Evolutionary conservation across 2,329 filamentous ascomycete genomes (phyloP), one percentile per base, ranked within the genome.

Genomic region (Pseudogymnoascus sp.): DNA sequence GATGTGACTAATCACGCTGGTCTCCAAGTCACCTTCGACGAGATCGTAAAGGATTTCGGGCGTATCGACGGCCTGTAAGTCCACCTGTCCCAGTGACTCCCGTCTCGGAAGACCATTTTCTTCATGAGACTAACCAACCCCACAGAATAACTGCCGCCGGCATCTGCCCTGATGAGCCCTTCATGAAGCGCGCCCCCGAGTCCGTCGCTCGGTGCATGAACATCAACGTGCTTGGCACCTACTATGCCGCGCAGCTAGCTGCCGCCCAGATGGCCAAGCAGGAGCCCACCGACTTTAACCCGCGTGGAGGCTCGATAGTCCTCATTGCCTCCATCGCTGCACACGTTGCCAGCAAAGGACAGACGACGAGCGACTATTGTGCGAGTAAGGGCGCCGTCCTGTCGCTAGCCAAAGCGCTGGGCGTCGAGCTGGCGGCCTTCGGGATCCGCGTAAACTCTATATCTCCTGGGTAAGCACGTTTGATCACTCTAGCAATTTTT

Each of bases 371-470:
- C 62, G 73, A 73, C 17, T 82, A 82, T 67, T 78, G 76, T 62
- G 76, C 78, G 2, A 77, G 74, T 44, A 82, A 82, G 66, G 77
- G 76, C 9, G 80, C 78, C 0, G 78, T 80, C 6, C 71, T 77
- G 9, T 72, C 76, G 44, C 71, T 83, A 50, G 81, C 79, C 7
- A 78, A 76, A 37, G 67, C 66, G 13, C 67, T 77, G 1, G 74
- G 72, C 2, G 71, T 73, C 3, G 75, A 77, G 66, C 69, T 76
- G 2, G 74, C 72, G 9, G 68, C 65, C 1, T 67, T 68, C 56
- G 69, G 65, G 0, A 73, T 74, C 29, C 67, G 72, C 1, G 71
- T 73, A 9, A 75, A 75, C 60, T 69, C 68, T 19, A 72, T 74
- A 3, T 74, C 73, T 26, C 73, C 73, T 23, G 72, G 72, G 69